Evolutionary conservation across 129 eudicot species (phyloP).

Genomic region (Pseudognaphalium luteoalbum): DNA sequence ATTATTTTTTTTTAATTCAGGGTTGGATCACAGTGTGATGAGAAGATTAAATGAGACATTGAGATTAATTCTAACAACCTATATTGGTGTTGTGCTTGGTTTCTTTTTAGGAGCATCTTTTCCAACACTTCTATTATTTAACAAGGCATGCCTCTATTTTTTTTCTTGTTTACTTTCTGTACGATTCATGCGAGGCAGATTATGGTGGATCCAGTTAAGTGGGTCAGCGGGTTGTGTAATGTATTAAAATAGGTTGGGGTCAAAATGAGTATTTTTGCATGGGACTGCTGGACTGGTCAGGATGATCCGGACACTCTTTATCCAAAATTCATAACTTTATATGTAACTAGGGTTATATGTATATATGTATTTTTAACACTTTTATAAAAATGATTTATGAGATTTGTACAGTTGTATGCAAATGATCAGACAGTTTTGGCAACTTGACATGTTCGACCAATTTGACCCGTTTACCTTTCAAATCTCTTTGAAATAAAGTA

Average conservation of each 20-base stretch:
- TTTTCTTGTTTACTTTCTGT: not conserved
- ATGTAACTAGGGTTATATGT: not conserved
- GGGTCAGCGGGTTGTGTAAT: not conserved
- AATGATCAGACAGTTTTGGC: not conserved
- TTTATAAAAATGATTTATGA: not conserved
- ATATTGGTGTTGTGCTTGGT: conserved; percentile 61
- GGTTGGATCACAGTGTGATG: conserved; percentile 14
- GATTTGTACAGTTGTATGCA: not conserved
- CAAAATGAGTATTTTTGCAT: not conserved
- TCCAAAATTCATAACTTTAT: not conserved
- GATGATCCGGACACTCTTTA: not conserved
- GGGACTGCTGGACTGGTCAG: not conserved
- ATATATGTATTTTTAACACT: not conserved
- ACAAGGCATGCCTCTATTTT: conserved; percentile 47
- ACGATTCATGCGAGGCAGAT: not conserved
- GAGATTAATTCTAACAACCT: conserved; percentile 64
- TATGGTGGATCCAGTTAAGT: not conserved
- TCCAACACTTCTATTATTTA: conserved; percentile 41
- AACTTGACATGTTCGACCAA: not conserved
- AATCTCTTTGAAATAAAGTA: not conserved
- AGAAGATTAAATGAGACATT: conserved; percentile 54
- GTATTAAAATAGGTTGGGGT: not conserved
- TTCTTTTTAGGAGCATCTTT: conserved; percentile 65
- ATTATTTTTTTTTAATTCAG: conserved; percentile 19
- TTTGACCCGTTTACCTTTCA: not conserved